Evolutionary conservation across 2,329 filamentous ascomycete genomes (phyloP).

Genomic region (Hymenoscyphus linearis): DNA sequence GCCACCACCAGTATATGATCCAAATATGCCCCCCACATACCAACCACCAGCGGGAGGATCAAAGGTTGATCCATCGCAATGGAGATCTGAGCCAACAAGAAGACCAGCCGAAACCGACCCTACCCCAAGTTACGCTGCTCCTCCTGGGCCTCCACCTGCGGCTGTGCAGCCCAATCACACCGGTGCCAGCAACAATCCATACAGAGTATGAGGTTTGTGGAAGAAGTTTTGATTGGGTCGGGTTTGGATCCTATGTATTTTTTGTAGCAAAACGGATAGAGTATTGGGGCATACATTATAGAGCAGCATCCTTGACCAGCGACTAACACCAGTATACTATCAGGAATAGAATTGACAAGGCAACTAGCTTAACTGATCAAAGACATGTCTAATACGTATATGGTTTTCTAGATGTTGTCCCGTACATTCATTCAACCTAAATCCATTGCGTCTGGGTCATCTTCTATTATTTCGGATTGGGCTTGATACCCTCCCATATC

Average conservation of each 20-base stretch:
- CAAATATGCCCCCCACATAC: constrained; percentile 51
- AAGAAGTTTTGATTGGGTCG: not conserved
- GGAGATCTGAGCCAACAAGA: constrained; percentile 29
- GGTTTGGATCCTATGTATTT: constrained; percentile 4
- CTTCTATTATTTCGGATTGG: constrained; percentile 5
- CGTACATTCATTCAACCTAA: constrained; percentile 37
- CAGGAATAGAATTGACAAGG: constrained; percentile 31
- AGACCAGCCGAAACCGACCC: constrained; percentile 27
- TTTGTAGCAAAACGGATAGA: constrained; percentile 17
- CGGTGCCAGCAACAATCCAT: constrained; percentile 32
- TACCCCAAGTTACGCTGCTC: constrained; percentile 38
- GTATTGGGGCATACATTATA: constrained; percentile 18
- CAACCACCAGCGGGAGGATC: constrained; percentile 43
- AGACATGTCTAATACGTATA: constrained; percentile 3
- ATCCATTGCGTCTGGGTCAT: constrained; percentile 63
- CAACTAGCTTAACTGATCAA: constrained; percentile 4
- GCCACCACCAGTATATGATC: constrained; percentile 53
- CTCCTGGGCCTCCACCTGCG: constrained; percentile 45
- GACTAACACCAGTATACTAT: constrained; percentile 26
- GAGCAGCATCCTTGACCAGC: constrained; percentile 2
- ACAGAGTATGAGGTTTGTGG: constrained; percentile 21
- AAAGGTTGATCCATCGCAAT: constrained; percentile 51
- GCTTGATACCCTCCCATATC: not conserved
- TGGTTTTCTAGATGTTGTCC: constrained; percentile 1
- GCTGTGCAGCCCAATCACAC: constrained; percentile 30